Percentiles rank a stretch among this genome's conserved stretches.
Conservation (phyloP, 805 yeast genomes). For the Lachancea waltii region DNA sequence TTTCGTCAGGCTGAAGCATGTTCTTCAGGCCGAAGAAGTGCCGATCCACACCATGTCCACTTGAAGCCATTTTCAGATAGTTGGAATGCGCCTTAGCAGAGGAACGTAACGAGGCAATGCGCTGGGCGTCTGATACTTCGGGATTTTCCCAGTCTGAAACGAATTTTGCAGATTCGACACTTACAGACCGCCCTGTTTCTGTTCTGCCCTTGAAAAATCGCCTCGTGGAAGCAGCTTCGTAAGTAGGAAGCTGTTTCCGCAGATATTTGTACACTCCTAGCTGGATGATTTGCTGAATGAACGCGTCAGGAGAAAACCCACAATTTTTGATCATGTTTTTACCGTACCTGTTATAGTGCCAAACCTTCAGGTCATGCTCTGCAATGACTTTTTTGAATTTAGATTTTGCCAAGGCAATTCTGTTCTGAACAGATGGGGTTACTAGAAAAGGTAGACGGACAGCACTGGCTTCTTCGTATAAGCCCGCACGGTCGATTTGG, state of each 20-base stretch:
- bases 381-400: slow-evolving; percentile 49
- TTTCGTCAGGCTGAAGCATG: slow-evolving; percentile 51
- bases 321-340: slow-evolving; percentile 77
- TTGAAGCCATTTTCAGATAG: slow-evolving; percentile 70
- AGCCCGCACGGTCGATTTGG: slow-evolving; percentile 7
- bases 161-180: slow-evolving; percentile 61
- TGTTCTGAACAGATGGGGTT: slow-evolving; percentile 41
- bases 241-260: slow-evolving; percentile 80
- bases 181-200: slow-evolving; percentile 84
- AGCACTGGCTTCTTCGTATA: slow-evolving; percentile 10
- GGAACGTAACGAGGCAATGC: slow-evolving; percentile 58
- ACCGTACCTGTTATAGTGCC: slow-evolving; percentile 81
- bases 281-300: slow-evolving; percentile 84
- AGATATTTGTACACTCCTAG: slow-evolving; percentile 80
- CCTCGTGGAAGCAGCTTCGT: slow-evolving; percentile 94
- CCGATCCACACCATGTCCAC: slow-evolving; percentile 88
- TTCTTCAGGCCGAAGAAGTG: slow-evolving; percentile 86
- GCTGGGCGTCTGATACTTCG: slow-evolving; percentile 40
- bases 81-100: slow-evolving; percentile 71
- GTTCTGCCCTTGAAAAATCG: slow-evolving; percentile 86
- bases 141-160: slow-evolving; percentile 68
- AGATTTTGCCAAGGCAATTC: slow-evolving; percentile 49
- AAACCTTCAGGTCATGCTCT: slow-evolving; percentile 67
- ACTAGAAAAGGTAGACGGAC: slow-evolving; percentile 50
- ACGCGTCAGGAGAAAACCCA: slow-evolving; percentile 90